Percentiles rank a stretch among this genome's conserved stretches.
phyloP scores from a whole-genome alignment of 1,139 yeast species.

The Protomyces inundatus region DNA sequence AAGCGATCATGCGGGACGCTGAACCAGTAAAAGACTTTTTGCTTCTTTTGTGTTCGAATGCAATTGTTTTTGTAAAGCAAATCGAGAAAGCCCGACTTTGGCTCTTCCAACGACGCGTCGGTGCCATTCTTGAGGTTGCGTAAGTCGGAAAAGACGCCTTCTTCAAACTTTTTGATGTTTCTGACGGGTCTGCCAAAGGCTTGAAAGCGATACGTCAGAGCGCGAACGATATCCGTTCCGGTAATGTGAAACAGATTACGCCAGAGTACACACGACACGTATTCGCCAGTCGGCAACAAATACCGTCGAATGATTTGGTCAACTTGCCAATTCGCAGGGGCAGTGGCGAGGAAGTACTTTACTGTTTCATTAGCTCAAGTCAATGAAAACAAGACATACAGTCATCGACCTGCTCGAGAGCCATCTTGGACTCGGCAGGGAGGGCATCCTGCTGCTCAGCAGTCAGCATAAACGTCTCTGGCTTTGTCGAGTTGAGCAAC shows the following conservation, averaged over 20 bases:
- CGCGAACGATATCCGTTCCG: slow-evolving; percentile 92
- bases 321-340: slow-evolving; percentile 92
- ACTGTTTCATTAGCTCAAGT: neutral
- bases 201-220: slow-evolving; percentile 80
- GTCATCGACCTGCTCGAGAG: slow-evolving; percentile 21
- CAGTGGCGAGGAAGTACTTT: slow-evolving; percentile 80
- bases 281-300: slow-evolving; percentile 79
- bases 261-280: slow-evolving; percentile 90
- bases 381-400: neutral
- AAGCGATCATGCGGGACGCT: slow-evolving; percentile 90
- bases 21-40: slow-evolving; percentile 95
- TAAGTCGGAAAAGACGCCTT: slow-evolving; percentile 87
- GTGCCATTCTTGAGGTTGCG: slow-evolving; percentile 80
- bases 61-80: slow-evolving; percentile 82
- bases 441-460: slow-evolving; percentile 12
- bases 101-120: slow-evolving; percentile 83
- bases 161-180: slow-evolving; percentile 92
- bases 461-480: slow-evolving; percentile 21
- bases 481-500: slow-evolving; percentile 6
- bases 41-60: slow-evolving; percentile 90
- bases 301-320: slow-evolving; percentile 83
- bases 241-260: slow-evolving; percentile 79
- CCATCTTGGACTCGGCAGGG: slow-evolving; percentile 14
- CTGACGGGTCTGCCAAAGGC: slow-evolving; percentile 81
- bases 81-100: slow-evolving; percentile 78